Base-by-base conservation (phyloP, 1,284 basidiomycete species). In the Cystobasidium pallidum region DNA sequence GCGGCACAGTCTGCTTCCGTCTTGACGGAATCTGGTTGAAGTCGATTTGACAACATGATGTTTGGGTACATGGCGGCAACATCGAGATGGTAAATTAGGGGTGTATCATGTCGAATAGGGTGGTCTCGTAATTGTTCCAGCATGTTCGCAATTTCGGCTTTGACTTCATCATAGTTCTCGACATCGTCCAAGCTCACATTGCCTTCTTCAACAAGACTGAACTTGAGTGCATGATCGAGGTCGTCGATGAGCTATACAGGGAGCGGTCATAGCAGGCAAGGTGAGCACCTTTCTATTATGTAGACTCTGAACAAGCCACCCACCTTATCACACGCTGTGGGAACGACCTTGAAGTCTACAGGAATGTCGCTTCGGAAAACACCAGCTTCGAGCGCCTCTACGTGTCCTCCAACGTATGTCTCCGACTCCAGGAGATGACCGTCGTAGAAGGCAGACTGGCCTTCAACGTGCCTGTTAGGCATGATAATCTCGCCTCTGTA, bases 41-140 rank as follows among this genome's bases (percentile, higher is more conserved):
- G 86, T 67, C 96, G 91, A 81, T 99, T 99, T 34, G 94, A 97
- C 84, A 99, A 90, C 96, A 99, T 99, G 87, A 99, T 99, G 83
- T 99, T 99, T 72, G 96, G 96, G 80, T 99, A 99, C 96, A 99
- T 99, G 76, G 96, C 96, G 1, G 96, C 96, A 75, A 99, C 96
- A 80, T 99, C 96, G 79, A 99, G 83, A 82, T 99, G 96, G 82
- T 99, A 99, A 80, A 99, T 99, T 76, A 99, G 87, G 0, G 96
- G 96, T 28, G 88, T 89, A 83, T 98, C 95, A 66, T 86, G 86
- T 21, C 94, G 91, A 65, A 87, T 86, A 0, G 96, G 95, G 63
- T 91, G 88, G 83, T 99, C 94, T 28, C 94, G 92, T 84, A 99
- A 89, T 74, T 88, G 81, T 80, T 96, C 94, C 26, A 99, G 88